These are phyloP conservation scores for Teunomyces pallodes DNA, from an alignment of 805 yeast species.

Conservation along the genomic window DNA sequence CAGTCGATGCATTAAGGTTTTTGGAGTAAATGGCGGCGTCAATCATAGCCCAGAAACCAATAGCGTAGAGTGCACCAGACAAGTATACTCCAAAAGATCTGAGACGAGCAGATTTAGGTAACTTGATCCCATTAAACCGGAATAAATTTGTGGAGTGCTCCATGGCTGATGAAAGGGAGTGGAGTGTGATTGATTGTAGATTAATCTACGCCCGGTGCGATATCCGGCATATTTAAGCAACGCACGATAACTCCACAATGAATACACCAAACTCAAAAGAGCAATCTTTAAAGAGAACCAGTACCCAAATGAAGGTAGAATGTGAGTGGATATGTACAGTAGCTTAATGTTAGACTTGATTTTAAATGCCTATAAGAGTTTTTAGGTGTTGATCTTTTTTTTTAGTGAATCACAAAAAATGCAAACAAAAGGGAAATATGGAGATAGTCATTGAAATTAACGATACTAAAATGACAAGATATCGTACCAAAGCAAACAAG, in stretches of 20 bases:
- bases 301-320: too few relatives aligned
- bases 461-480: too few relatives aligned
- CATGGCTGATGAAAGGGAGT: constrained; percentile 18
- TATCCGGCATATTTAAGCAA: constrained; percentile 2
- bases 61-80: constrained; percentile 74
- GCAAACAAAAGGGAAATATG: too few relatives aligned
- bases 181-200: background rate
- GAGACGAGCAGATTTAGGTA: constrained; percentile 69
- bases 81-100: constrained; percentile 73
- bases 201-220: background rate
- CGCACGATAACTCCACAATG: background rate
- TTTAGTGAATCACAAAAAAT: too few relatives aligned
- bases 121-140: constrained; percentile 58
- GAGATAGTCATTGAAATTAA: too few relatives aligned
- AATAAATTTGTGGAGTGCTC: constrained; percentile 54
- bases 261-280: background rate
- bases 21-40: constrained; percentile 87
- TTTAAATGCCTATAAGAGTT: too few relatives aligned
- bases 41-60: constrained; percentile 85
- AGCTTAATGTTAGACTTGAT: too few relatives aligned
- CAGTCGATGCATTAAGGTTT: constrained; percentile 78
- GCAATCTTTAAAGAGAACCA: too few relatives aligned
- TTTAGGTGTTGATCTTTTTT: too few relatives aligned
- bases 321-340: too few relatives aligned
- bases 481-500: too few relatives aligned